These are phyloP conservation scores for Ceratobasidium sp. DNA, from an alignment of 1,284 basidiomycete species.

Conservation along the genomic window DNA sequence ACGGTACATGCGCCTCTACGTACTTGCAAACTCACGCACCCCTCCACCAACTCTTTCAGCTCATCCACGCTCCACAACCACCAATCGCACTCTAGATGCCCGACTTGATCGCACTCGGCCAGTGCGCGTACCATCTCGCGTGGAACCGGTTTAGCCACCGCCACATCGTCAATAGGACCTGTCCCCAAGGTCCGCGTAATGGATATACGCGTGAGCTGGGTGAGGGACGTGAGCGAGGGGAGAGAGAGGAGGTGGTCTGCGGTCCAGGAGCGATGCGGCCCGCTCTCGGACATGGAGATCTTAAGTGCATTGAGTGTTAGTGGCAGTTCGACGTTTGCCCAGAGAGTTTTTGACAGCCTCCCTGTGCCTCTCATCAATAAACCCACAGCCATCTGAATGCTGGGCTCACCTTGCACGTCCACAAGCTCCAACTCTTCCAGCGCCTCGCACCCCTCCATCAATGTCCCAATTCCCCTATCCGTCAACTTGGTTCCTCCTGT, in stretches of 20 bases:
- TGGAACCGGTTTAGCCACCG: slow-evolving; percentile 53
- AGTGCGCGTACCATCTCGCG: slow-evolving; percentile 52
- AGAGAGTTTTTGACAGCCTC: slow-evolving; percentile 56
- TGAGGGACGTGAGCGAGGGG: slow-evolving; percentile 52
- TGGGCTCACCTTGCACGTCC: slow-evolving; percentile 56
- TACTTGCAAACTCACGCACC: slow-evolving; percentile 55
- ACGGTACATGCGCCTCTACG: slow-evolving; percentile 37
- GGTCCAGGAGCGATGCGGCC: slow-evolving; percentile 58
- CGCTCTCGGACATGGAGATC: slow-evolving; percentile 54
- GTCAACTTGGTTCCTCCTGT: slow-evolving; percentile 57
- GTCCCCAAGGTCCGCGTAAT: slow-evolving; percentile 50
- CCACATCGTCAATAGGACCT: slow-evolving; percentile 52
- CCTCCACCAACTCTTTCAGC: slow-evolving; percentile 55
- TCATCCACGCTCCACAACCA: slow-evolving; percentile 56
- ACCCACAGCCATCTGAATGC: background rate
- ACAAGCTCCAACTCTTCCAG: slow-evolving; percentile 55
- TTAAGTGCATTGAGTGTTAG: slow-evolving; percentile 51
- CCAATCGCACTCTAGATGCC: slow-evolving; percentile 57
- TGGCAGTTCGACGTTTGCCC: slow-evolving; percentile 55
- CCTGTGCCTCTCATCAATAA: slow-evolving; percentile 50
- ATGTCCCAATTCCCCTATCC: slow-evolving; percentile 54
- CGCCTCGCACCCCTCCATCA: slow-evolving; percentile 55
- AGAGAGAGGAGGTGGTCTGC: slow-evolving; percentile 57
- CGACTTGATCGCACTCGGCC: slow-evolving; percentile 19
- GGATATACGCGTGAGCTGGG: slow-evolving; percentile 51